phyloP scores from a whole-genome alignment of 2,329 filamentous ascomycete species.

The Endoconidiophora laricicola region DNA sequence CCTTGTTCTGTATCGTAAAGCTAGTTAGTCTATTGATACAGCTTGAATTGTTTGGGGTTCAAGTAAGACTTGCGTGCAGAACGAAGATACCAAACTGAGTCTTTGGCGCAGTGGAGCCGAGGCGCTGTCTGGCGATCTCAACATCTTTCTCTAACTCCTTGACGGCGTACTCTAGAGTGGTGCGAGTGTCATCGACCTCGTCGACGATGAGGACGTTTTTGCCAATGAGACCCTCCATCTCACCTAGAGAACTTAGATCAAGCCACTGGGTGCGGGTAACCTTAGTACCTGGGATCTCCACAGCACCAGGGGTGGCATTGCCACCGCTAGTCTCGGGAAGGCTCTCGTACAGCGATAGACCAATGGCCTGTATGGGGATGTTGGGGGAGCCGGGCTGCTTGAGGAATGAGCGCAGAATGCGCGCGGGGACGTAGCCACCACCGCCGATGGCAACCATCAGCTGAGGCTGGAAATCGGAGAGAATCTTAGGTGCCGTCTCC shows the following conservation, averaged over 20 bases:
- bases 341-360: conserved; percentile 87
- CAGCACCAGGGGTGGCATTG: conserved; percentile 25
- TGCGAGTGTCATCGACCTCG: conserved; percentile 90
- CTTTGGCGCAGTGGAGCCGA: conserved; percentile 47
- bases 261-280: conserved; percentile 98
- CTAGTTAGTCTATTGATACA: background rate
- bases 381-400: conserved; percentile 75
- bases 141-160: conserved; percentile 92
- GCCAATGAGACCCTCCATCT: conserved; percentile 78
- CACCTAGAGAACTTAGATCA: conserved; percentile 63
- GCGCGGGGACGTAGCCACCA: conserved; percentile 89
- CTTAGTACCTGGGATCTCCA: conserved; percentile 72
- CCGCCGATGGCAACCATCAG: conserved; percentile 98
- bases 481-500: conserved; percentile 62
- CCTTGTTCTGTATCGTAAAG: conserved; percentile 58
- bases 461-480: conserved; percentile 75
- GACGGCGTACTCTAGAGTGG: conserved; percentile 85
- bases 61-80: conserved; percentile 51
- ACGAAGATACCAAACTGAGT: conserved; percentile 93
- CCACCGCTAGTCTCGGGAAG: conserved; percentile 41
- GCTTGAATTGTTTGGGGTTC: conserved; percentile 10
- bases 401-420: conserved; percentile 94
- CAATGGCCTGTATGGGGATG: conserved; percentile 98
- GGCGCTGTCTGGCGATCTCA: conserved; percentile 55
- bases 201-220: conserved; percentile 88